Evolutionary conservation across 163 green algal species (phyloP), one percentile per base, ranked within the genome.

Genomic region (Scenedesmus sp.): DNA sequence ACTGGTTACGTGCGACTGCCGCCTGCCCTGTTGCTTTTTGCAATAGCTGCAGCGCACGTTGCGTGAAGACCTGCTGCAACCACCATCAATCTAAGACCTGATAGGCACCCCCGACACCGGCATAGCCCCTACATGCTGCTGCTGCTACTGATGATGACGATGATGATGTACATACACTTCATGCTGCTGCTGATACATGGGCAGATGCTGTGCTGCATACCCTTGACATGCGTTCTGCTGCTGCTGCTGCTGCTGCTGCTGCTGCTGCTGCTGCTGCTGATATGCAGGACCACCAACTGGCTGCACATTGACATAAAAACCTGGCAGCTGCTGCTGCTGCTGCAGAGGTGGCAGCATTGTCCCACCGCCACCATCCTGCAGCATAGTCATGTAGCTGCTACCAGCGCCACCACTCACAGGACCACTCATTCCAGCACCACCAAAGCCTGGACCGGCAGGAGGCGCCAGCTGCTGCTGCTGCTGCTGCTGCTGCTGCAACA

Each of bases 391-490:
- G 22, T 70, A 70, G 56, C 7, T 70, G 56, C 56, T n/a, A 7
- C 56, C 56, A 61, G n/a, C n/a, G n/a, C n/a, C n/a, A n/a, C n/a
- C n/a, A n/a, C n/a, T n/a, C n/a, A n/a, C n/a, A n/a, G n/a, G n/a
- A n/a, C n/a, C n/a, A n/a, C n/a, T n/a, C n/a, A n/a, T n/a, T n/a
- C n/a, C n/a, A n/a, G 51, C 51, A 70, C 56, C 56, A n/a, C 20
- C 56, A 9, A 3, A n/a, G 56, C 56, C 56, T 7, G 22, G 20
- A 9, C 56, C 56, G 10, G 2, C 20, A 12, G 56, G 56, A 2
- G 20, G 56, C 56, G n/a, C 2, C 56, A 70, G 30, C 73, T 82
- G 73, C 73, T 82, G 73, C 73, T 82, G 73, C 73, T 82, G 73
- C 35, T 82, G 73, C 73, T 43, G 68, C 26, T 82, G 73, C n/a